Conservation (phyloP, 1,284 basidiomycete genomes). For the Moesziomyces sp. region DNA sequence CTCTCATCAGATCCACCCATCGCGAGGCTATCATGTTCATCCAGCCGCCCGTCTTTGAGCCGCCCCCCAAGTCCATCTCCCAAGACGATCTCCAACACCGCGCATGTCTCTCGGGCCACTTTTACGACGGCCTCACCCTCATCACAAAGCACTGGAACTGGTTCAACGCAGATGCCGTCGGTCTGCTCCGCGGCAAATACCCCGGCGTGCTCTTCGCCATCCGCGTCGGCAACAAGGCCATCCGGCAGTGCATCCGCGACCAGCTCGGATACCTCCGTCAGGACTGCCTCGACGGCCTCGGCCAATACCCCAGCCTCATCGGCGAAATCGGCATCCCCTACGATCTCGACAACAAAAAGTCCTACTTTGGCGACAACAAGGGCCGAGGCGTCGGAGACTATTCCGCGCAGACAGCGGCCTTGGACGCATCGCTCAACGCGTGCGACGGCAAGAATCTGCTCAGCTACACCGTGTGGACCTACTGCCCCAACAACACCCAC, state of each 20-base stretch:
- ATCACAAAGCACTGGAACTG: constrained; percentile 75
- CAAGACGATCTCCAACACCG: constrained; percentile 75
- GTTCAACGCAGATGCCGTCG: constrained; percentile 81
- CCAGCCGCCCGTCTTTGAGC: constrained; percentile 90
- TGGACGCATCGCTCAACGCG: constrained; percentile 91
- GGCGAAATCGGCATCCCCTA: constrained; percentile 96
- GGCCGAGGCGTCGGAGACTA: constrained; percentile 73
- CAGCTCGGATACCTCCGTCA: constrained; percentile 83
- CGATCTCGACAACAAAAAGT: constrained; percentile 84
- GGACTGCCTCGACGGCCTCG: constrained; percentile 74
- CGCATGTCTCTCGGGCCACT: constrained; percentile 84
- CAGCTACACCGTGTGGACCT: constrained; percentile 91
- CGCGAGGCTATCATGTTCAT: constrained; percentile 89
- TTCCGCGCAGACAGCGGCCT: constrained; percentile 80
- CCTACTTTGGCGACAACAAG: constrained; percentile 72
- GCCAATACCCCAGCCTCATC: constrained; percentile 87
- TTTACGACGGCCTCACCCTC: constrained; percentile 87
- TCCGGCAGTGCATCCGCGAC: constrained; percentile 82
- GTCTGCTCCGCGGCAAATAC: constrained; percentile 87
- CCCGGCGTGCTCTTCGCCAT: constrained; percentile 70
- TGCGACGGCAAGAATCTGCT: constrained; percentile 84
- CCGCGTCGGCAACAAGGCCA: constrained; percentile 80
- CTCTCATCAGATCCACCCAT: constrained; percentile 78
- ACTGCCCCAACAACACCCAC: constrained; percentile 79
- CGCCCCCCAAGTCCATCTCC: constrained; percentile 73